These are phyloP conservation scores for Hyphopichia buzzinii DNA, from an alignment of 1,139 yeast genomes.

Conservation along the genomic window DNA sequence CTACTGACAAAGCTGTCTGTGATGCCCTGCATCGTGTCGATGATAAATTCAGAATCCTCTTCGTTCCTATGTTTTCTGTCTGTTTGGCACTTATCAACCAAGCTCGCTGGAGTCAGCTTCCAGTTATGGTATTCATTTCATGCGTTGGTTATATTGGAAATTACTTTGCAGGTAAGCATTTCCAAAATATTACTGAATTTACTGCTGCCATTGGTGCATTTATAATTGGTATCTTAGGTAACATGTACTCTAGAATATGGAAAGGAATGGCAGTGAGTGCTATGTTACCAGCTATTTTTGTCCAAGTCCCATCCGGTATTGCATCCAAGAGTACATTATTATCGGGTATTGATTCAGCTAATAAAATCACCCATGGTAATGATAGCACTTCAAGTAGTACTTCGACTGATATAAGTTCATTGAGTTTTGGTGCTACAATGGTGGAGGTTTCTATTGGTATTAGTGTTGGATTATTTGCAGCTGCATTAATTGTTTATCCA, in stretches of 20 bases:
- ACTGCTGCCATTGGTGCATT: constrained; percentile 90
- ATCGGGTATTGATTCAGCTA: constrained; percentile 76
- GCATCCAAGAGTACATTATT: constrained; percentile 85
- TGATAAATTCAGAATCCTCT: constrained; percentile 68
- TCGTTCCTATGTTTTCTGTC: constrained; percentile 76
- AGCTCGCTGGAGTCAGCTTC: constrained; percentile 74
- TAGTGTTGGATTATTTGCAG: constrained; percentile 89
- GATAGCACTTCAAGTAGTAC: constrained; percentile 21
- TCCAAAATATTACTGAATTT: constrained; percentile 71
- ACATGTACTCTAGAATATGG: constrained; percentile 80
- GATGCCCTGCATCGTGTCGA: constrained; percentile 42
- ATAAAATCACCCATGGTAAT: constrained; percentile 55
- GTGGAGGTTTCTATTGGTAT: constrained; percentile 91
- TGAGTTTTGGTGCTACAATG: constrained; percentile 81
- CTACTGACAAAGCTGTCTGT: constrained; percentile 70
- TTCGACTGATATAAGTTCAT: constrained; percentile 24
- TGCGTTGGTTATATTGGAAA: constrained; percentile 79
- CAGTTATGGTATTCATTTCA: constrained; percentile 76
- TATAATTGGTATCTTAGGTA: constrained; percentile 83
- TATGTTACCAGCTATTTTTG: constrained; percentile 93
- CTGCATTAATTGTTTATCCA: constrained; percentile 87
- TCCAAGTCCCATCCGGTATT: constrained; percentile 92
- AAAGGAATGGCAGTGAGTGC: constrained; percentile 96
- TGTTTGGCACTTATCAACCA: constrained; percentile 82
- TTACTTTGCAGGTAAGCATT: constrained; percentile 79